A percentile compares a stretch with the other conserved stretches of the same genome.
phyloP scores from a whole-genome alignment of 73 alveolate genomes.

The Tetrahymena borealis region DNA sequence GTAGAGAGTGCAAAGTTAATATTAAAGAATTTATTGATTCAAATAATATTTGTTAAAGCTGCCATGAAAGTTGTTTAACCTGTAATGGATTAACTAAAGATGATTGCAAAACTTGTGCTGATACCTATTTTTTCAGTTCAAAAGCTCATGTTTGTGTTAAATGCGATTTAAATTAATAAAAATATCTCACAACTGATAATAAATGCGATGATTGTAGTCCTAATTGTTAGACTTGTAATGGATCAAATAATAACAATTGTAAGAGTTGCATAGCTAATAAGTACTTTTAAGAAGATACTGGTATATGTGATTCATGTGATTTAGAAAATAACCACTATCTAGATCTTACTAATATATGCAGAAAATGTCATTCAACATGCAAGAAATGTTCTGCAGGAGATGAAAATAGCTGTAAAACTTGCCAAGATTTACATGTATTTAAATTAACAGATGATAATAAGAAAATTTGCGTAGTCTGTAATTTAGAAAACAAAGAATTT shows the following conservation, averaged over 20 bases:
- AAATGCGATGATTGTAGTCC: background rate
- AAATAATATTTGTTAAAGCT: background rate
- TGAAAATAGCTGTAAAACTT: background rate
- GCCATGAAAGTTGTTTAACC: background rate
- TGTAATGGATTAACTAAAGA: background rate
- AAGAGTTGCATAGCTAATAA: background rate
- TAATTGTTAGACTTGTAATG: background rate
- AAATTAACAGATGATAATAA: background rate
- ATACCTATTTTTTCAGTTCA: background rate
- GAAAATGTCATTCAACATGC: background rate
- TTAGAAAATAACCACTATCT: background rate
- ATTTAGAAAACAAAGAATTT: background rate
- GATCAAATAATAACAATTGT: background rate
- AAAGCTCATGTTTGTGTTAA: background rate
- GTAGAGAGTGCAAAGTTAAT: background rate
- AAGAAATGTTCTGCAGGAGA: background rate
- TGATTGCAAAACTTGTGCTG: background rate
- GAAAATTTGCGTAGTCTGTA: background rate
- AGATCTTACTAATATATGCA: background rate
- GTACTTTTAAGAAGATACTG: background rate
- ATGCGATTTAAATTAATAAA: background rate
- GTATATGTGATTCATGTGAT: background rate
- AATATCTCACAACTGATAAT: background rate
- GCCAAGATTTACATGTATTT: background rate
- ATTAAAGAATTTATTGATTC: background rate